Percentiles rank a stretch among this genome's conserved stretches.
Conservation (phyloP, 768 basidiomycete genomes). For the Agrocybe praecox region DNA sequence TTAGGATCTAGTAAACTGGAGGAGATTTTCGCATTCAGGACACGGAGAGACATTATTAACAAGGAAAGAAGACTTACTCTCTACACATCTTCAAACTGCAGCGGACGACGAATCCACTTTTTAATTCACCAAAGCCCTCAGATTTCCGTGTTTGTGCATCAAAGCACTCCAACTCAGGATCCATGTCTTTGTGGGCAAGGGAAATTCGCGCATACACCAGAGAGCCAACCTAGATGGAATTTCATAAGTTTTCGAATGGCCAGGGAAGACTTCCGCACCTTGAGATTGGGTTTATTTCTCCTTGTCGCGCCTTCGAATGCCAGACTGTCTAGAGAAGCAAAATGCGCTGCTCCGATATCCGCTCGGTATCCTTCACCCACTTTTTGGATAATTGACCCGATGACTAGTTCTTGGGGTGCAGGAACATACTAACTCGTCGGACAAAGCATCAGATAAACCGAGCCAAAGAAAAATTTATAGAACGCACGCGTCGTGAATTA, state of each 20-base stretch:
- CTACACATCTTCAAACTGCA: slow-evolving; percentile 88
- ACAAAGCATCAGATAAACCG: slow-evolving; percentile 5
- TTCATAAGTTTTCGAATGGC: background rate
- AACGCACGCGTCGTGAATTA: slow-evolving; percentile 80
- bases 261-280: slow-evolving; percentile 47
- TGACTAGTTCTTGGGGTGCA: slow-evolving; percentile 85
- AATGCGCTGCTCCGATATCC: slow-evolving; percentile 89
- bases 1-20: slow-evolving; percentile 76
- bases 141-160: slow-evolving; percentile 91
- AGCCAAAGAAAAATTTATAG: background rate
- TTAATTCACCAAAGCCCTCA: slow-evolving; percentile 92
- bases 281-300: slow-evolving; percentile 91
- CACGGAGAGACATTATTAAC: background rate
- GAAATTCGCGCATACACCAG: slow-evolving; percentile 92
- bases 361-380: slow-evolving; percentile 91
- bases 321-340: slow-evolving; percentile 82
- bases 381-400: slow-evolving; percentile 80
- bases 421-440: slow-evolving; percentile 75
- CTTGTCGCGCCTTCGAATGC: slow-evolving; percentile 98
- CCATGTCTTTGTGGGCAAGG: slow-evolving; percentile 95
- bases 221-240: slow-evolving; percentile 70
- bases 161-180: slow-evolving; percentile 96
- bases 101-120: slow-evolving; percentile 80
- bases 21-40: slow-evolving; percentile 2
- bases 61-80: slow-evolving; percentile 56